phyloP scores from a whole-genome alignment of 345 rosid genomes.

The Rhodomyrtus tomentosa region DNA sequence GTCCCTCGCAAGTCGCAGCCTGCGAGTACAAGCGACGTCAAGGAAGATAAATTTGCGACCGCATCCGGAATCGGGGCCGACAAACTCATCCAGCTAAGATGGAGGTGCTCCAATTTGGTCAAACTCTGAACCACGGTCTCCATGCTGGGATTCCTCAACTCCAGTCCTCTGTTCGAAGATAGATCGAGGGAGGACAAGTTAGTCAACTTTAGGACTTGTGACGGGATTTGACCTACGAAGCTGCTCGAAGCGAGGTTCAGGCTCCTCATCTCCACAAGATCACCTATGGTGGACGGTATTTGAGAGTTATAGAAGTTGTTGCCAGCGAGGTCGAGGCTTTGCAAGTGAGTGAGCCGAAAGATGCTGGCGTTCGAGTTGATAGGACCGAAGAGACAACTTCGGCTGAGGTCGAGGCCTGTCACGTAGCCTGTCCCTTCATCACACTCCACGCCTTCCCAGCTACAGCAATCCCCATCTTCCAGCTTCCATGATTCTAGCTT shows the following conservation, averaged over 20 bases:
- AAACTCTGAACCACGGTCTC: neutral
- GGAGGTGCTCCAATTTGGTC: slow-evolving; percentile 1
- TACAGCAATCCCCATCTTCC: neutral
- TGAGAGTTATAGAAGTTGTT: neutral
- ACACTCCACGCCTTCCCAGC: neutral
- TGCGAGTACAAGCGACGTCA: neutral
- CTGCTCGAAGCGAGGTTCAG: slow-evolving; percentile 1
- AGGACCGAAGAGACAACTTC: slow-evolving; percentile 1
- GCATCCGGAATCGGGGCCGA: neutral
- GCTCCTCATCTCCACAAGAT: neutral
- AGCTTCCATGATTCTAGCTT: neutral
- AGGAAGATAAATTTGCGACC: slow-evolving; percentile 4
- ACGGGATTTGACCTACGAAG: slow-evolving; percentile 6
- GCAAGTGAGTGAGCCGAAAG: slow-evolving; percentile 6
- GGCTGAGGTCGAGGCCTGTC: slow-evolving; percentile 4
- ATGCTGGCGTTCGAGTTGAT: slow-evolving; percentile 3
- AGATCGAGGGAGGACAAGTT: slow-evolving; percentile 9
- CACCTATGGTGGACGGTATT: neutral
- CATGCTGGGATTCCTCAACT: neutral
- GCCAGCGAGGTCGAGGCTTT: slow-evolving; percentile 1
- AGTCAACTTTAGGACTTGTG: neutral
- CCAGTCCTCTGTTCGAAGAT: neutral
- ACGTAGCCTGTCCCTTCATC: slow-evolving; percentile 6
- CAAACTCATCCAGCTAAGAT: neutral
- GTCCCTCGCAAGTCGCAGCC: neutral